phyloP scores from a whole-genome alignment of 2,329 filamentous ascomycete genomes.

The Colletotrichum sublineola region DNA sequence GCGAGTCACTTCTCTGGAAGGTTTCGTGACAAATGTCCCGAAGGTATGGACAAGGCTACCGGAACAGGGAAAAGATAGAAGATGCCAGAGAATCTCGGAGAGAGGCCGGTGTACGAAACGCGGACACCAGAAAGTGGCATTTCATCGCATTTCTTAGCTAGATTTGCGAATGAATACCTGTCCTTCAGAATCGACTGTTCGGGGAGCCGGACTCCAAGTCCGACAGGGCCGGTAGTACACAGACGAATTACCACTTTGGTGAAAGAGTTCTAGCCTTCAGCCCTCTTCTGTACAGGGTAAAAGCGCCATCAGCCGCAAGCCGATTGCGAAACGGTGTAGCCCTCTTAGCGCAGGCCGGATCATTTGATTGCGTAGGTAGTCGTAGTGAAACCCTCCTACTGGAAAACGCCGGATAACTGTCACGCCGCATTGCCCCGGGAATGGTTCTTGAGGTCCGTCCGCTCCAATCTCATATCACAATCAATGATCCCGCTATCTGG shows the following conservation, averaged over 20 bases:
- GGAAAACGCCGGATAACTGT: neutral
- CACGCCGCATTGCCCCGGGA: neutral
- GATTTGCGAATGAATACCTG: neutral
- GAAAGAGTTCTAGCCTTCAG: neutral
- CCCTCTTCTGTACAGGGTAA: constrained; percentile 1
- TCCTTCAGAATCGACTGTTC: neutral
- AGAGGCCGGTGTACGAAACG: neutral
- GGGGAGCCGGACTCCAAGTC: neutral
- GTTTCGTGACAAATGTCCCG: neutral
- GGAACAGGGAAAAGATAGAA: neutral
- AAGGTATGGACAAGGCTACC: neutral
- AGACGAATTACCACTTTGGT: neutral
- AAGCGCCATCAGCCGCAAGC: neutral
- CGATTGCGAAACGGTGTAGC: neutral
- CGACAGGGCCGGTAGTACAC: neutral
- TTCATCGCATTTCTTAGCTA: neutral
- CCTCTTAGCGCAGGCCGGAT: neutral
- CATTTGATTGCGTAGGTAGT: neutral
- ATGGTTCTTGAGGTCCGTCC: neutral
- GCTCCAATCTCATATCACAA: neutral
- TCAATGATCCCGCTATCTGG: neutral
- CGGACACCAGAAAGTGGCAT: neutral
- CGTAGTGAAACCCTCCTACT: neutral
- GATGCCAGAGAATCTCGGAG: neutral
- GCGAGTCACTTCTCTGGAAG: constrained; percentile 2